These are phyloP conservation scores for Leccinum imitatum DNA, from an alignment of 768 basidiomycete species.

Conservation along the genomic window DNA sequence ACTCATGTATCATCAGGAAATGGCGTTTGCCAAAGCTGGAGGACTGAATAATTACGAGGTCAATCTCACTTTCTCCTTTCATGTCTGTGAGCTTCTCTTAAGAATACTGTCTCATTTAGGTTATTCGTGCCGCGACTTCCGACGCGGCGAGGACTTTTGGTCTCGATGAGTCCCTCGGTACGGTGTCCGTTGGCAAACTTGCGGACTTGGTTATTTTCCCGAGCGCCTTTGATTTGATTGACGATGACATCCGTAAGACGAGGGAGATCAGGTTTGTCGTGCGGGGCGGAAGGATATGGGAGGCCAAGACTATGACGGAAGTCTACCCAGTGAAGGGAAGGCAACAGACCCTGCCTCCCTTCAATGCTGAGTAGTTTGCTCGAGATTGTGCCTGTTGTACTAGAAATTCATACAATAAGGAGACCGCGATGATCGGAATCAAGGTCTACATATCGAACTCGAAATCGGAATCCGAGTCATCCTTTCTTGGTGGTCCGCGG, in stretches of 20 bases:
- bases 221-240: constrained; percentile 55
- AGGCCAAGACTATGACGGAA: constrained; percentile 64
- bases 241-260: constrained; percentile 50
- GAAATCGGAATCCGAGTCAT: constrained; percentile 76
- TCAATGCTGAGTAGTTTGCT: constrained; percentile 47
- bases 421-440: background rate
- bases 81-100: background rate
- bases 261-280: constrained; percentile 55
- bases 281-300: constrained; percentile 70
- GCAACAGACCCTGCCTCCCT: constrained; percentile 52
- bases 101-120: constrained; percentile 36
- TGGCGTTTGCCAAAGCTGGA: constrained; percentile 61
- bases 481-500: constrained; percentile 47
- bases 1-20: constrained; percentile 75
- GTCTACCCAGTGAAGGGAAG: constrained; percentile 68
- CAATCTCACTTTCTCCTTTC: background rate
- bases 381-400: background rate
- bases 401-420: background rate
- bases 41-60: constrained; percentile 75
- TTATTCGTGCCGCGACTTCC: constrained; percentile 66
- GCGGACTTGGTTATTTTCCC: constrained; percentile 73
- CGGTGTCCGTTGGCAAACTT: constrained; percentile 62
- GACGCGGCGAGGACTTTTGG: constrained; percentile 66
- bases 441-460: constrained; percentile 62
- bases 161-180: constrained; percentile 59